Evolutionary conservation across 176 grass and related monocot genomes (phyloP), one percentile per base, ranked within the genome.

Genomic region (Areca catechu): DNA sequence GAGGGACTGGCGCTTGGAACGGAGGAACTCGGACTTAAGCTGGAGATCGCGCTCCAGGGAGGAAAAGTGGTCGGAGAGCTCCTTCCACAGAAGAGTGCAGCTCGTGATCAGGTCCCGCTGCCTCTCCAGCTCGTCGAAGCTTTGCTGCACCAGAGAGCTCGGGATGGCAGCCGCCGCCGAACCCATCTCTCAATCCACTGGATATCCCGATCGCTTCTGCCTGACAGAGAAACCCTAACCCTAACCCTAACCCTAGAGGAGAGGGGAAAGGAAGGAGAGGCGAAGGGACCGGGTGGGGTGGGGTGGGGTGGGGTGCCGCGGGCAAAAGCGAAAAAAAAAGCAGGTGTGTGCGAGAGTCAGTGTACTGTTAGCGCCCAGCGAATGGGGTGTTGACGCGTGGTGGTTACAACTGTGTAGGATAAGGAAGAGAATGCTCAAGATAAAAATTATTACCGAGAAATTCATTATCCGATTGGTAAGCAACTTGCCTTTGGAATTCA

Each of bases 91-190:
- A 3, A 74, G 64, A 53, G 88, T 91, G 72, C 88, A 91, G 57
- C 68, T 77, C 15, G 73, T 71, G 3, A 91, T 85, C 34, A 91
- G 73, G 72, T 91, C 72, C 60, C 84, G 88, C 76, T 86, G 88
- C 67, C 78, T 74, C 79, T 83, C 88, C 63, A 91, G 88, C 70
- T 78, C 88, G 34, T 76, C 83, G 68, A 91, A 86, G 52, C 88
- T 84, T 51, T 78, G 76, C 72, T 71, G 57, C 54, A 86, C 76
- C 19, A 74, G 55, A 7, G 70, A 71, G 7, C 47, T 57, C 60
- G 79, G 19, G 15, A 18, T 52, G 18, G 5, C 50, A 21, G 61
- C 82, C 67, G 47, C 58, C 12, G 66, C 51, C 17, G 71, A 51
- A 54, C 74, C 79, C 83, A 83, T 80, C 28, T 22, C n/a, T 28